Evolutionary conservation across 23 red algal genomes (phyloP).

Genomic region (Gracilaria gracilis): DNA sequence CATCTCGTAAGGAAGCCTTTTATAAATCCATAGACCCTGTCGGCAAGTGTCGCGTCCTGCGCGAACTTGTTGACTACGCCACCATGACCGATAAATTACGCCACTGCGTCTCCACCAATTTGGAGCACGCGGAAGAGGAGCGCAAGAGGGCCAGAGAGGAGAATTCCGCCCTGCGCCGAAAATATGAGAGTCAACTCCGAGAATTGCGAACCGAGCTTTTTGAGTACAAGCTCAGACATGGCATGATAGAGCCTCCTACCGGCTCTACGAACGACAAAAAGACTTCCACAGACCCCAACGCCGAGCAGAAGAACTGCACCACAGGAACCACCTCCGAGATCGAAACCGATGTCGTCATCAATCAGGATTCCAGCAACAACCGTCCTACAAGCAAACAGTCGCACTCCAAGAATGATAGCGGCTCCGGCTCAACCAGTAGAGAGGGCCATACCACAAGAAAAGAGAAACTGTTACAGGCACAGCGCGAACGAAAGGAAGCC

Average conservation of each 20-base stretch:
- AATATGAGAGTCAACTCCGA: constrained; percentile 47
- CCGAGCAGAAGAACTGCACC: constrained; percentile 5
- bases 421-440: neutral
- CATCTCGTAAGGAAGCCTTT: constrained; percentile 55
- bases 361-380: neutral
- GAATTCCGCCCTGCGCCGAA: constrained; percentile 50
- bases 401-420: constrained; percentile 3
- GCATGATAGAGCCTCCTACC: constrained; percentile 37
- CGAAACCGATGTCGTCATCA: constrained; percentile 22
- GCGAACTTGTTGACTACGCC: constrained; percentile 74
- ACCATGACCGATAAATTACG: constrained; percentile 60
- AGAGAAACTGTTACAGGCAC: constrained; percentile 23
- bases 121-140: constrained; percentile 63
- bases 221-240: constrained; percentile 54
- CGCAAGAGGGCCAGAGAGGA: constrained; percentile 57
- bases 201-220: constrained; percentile 23
- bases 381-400: neutral
- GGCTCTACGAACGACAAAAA: constrained; percentile 2
- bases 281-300: neutral
- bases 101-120: constrained; percentile 28
- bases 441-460: constrained; percentile 25
- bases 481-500: constrained; percentile 31
- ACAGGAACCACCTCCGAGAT: constrained; percentile 1
- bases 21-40: constrained; percentile 38
- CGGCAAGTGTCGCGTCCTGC: constrained; percentile 46